Evolutionary conservation across 2,329 filamentous ascomycete genomes (phyloP), one percentile per base, ranked within the genome.

Genomic region (Parastagonospora nodorum): DNA sequence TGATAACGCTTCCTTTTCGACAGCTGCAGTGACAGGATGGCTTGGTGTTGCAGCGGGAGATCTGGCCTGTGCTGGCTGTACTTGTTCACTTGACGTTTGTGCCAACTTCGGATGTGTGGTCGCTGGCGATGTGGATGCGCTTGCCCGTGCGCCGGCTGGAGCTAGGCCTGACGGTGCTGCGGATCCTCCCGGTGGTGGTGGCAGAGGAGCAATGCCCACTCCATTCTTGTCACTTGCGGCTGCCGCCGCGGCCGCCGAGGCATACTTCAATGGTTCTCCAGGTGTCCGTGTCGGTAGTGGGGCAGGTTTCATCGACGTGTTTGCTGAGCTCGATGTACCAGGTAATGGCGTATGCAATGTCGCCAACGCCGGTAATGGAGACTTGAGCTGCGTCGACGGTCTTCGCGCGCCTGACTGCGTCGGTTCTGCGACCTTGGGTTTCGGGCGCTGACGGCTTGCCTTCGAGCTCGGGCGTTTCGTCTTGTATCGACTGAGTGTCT

Each of bases 191-290:
- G 92, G 92, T 65, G 94, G 94, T 55, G 94, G 93, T 48, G 94
- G 94, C 67, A 97, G 80, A 35, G 94, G 94, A 51, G 93, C 88
- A 68, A 99, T 97, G 24, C 94, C 94, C 28, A 97, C 88, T 45
- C 83, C 83, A 70, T 88, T 93, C 78, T 90, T 92, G 76, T 96
- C 92, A 72, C 86, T 92, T 39, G 92, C 91, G 1, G 94, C 93
- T 0, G 93, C 94, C 0, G 94, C 94, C 0, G 94, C 94, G 0
- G 94, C 94, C 0, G 94, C 94, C 32, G 94, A 97, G 38, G 94
- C 94, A 72, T 99, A 99, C 76, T 97, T 97, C 60, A 99, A 80
- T 1, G 89, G 90, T 73, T 97, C 93, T 41, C 92, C 92, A 4
- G 91, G 89, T 6, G 90, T 87, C 72, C 93, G 85, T 51, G 89